phyloP scores from a whole-genome alignment of 148 eudicot species.

The Vaccinium vitisidaea region DNA sequence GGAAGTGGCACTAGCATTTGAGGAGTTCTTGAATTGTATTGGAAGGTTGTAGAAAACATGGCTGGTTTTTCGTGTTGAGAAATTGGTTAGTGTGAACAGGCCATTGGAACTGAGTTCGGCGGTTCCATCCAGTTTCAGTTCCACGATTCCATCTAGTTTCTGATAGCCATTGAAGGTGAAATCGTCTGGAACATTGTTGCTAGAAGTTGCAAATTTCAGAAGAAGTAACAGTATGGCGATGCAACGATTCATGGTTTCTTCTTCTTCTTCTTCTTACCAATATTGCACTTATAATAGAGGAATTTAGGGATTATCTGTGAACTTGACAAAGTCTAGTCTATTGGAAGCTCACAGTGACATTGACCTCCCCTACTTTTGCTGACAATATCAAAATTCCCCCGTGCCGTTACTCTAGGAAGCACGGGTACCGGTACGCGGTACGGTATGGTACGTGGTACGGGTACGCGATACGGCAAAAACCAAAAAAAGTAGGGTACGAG shows the following conservation, averaged over 20 bases:
- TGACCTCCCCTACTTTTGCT: too few species aligned
- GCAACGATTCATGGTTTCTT: background rate
- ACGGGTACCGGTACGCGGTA: too few species aligned
- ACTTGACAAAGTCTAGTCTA: too few species aligned
- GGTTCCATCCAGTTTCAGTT: background rate
- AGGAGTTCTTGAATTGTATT: background rate
- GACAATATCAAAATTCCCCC: too few species aligned
- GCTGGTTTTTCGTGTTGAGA: background rate
- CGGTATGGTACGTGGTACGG: too few species aligned
- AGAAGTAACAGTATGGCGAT: background rate
- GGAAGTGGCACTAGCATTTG: background rate
- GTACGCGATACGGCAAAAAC: too few species aligned
- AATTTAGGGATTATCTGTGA: too few species aligned
- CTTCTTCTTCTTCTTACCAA: too few species aligned
- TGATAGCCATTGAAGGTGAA: background rate
- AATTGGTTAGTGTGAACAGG: background rate
- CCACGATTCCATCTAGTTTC: background rate
- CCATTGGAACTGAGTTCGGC: slow-evolving; percentile 6
- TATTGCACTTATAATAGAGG: too few species aligned
- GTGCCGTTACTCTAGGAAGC: too few species aligned
- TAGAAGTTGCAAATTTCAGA: background rate
- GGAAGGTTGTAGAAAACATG: background rate
- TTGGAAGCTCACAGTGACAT: too few species aligned
- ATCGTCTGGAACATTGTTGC: background rate
- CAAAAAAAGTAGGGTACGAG: too few species aligned